Percentiles rank a stretch among this genome's conserved stretches.
Evolutionary conservation across 2,329 filamentous ascomycete genomes (phyloP).

Genomic region (Colletotrichum orchidophilum): DNA sequence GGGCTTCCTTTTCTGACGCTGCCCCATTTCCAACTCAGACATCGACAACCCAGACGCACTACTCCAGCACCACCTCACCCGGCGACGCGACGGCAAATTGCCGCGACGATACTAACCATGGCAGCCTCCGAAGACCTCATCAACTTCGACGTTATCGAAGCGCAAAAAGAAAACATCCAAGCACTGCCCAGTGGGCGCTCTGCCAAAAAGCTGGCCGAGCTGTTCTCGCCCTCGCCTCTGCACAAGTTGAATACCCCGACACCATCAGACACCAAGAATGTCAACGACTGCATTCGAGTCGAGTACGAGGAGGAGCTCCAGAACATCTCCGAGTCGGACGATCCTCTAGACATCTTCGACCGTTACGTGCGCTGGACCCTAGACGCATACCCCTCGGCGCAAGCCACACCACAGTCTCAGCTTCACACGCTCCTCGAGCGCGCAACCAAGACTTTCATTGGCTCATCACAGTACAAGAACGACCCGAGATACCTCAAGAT

Average conservation of each 20-base stretch:
- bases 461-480: constrained; percentile 89
- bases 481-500: constrained; percentile 92
- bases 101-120: constrained; percentile 50
- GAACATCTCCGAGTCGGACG: constrained; percentile 85
- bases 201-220: constrained; percentile 85
- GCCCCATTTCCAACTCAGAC: constrained; percentile 10
- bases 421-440: constrained; percentile 89
- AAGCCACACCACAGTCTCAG: constrained; percentile 91
- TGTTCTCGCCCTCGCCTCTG: constrained; percentile 75
- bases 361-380: constrained; percentile 97
- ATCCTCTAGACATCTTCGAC: constrained; percentile 94
- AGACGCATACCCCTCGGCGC: constrained; percentile 92
- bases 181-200: constrained; percentile 87
- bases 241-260: constrained; percentile 69
- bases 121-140: constrained; percentile 63
- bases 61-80: constrained; percentile 10
- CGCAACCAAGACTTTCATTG: constrained; percentile 89
- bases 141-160: constrained; percentile 92
- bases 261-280: constrained; percentile 76
- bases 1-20: not conserved
- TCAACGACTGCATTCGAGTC: constrained; percentile 81
- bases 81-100: constrained; percentile 30
- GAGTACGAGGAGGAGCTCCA: constrained; percentile 88
- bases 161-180: constrained; percentile 98
- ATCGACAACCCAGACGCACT: constrained; percentile 14